Base-by-base conservation (phyloP, 306 rosid genomes). In the Vigna reflexopilosa region DNA sequence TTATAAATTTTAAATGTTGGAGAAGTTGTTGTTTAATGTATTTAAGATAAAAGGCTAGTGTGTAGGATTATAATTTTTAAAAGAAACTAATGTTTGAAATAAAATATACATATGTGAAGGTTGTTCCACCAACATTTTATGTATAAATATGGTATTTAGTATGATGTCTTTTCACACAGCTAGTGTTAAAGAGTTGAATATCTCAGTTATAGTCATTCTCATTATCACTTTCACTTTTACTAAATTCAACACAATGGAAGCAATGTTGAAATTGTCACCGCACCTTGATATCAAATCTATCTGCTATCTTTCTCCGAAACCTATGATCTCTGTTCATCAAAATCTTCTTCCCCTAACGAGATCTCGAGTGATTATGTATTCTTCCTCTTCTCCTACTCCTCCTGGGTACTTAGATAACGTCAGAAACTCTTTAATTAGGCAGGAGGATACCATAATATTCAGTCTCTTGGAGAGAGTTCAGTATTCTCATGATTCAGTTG, bases 401-500 rank as follows among this genome's bases (percentile, higher is more conserved):
- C 13, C 38, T 20, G 22, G 22, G 22, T 20, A 20, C 22, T 20
- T 20, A 20, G 22, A 20, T 20, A 20, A 20, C 22, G 22, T 20
- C 22, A 20, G 22, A 54, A 63, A 54, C 55, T 80, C 91, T n/a
- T 80, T 91, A 54, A 83, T 88, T 57, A 77, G 83, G 38, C 91
- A 88, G 28, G 97, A 91, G 80, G 94, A 91, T 70, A 88, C 91
- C 83, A 88, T 88, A 51, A 88, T 91, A 76, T 86, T 78, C 77
- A 74, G 88, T 80, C 90, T 91, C 57, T 68, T 89, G 85, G 97
- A 86, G 78, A 86, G 94, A 82, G 84, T 91, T 80, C 89, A 88
- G 38, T 89, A 78, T 77, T 32, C 86, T 77, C 82, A 85, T 47
- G 88, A 86, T 67, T 87, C 73, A 17, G 83, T 82, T 15, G 72